A percentile compares a stretch with the other conserved stretches of the same genome.
These are phyloP conservation scores for Phytopythium cucurbitacearum DNA, from an alignment of 352 stramenopile species.

Conservation along the genomic window DNA sequence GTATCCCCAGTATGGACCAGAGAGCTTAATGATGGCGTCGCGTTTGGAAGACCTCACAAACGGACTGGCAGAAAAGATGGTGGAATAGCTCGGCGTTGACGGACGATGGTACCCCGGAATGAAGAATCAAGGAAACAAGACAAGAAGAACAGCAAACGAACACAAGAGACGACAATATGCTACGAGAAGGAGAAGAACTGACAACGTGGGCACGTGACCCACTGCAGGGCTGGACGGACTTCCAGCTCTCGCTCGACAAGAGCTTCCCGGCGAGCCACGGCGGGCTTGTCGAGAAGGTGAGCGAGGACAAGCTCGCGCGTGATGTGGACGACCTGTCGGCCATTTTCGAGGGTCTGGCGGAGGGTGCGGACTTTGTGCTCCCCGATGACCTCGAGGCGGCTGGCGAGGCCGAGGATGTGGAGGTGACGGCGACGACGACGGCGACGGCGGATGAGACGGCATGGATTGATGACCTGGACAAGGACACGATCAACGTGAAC, in stretches of 20 bases:
- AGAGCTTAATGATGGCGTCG: slow-evolving; percentile 24
- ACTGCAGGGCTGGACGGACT: slow-evolving; percentile 47
- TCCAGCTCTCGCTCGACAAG: slow-evolving; percentile 40
- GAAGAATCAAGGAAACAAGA: slow-evolving; percentile 72
- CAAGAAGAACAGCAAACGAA: slow-evolving; percentile 36
- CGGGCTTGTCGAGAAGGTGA: slow-evolving; percentile 59
- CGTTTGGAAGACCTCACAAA: slow-evolving; percentile 53
- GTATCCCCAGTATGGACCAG: slow-evolving; percentile 56
- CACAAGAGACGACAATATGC: slow-evolving; percentile 43
- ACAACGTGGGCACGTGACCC: slow-evolving; percentile 54
- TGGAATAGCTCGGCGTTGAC: slow-evolving; percentile 61
- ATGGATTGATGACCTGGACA: slow-evolving; percentile 68
- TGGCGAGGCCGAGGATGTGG: slow-evolving; percentile 8
- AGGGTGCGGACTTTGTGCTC: slow-evolving; percentile 54
- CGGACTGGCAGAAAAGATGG: slow-evolving; percentile 76
- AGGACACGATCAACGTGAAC: slow-evolving; percentile 65
- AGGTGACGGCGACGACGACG: slow-evolving; percentile 7
- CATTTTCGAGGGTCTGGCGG: slow-evolving; percentile 70
- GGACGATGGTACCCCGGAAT: slow-evolving; percentile 81
- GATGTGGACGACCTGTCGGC: slow-evolving; percentile 73
- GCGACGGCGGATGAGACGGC: slow-evolving; percentile 18
- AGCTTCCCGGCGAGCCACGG: slow-evolving; percentile 14
- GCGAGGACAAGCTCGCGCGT: slow-evolving; percentile 66
- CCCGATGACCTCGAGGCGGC: slow-evolving; percentile 40
- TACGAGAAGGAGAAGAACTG: slow-evolving; percentile 57